These are phyloP conservation scores for Roridomyces roridus DNA, from an alignment of 768 basidiomycete species.

Conservation along the genomic window DNA sequence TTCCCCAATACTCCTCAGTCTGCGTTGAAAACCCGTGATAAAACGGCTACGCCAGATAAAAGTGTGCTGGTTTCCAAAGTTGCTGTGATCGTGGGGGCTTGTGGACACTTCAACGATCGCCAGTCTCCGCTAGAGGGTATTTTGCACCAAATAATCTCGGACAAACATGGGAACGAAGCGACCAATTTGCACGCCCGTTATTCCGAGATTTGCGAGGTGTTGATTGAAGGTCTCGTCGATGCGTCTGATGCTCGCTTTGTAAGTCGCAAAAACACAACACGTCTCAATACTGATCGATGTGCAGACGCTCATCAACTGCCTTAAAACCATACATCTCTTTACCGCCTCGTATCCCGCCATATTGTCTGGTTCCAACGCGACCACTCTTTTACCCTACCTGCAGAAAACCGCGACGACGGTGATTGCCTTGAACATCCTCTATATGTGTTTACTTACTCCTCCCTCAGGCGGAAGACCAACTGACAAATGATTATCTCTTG, in stretches of 20 bases:
- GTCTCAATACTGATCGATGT: background rate
- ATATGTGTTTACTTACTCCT: background rate
- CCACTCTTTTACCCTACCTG: slow-evolving; percentile 87
- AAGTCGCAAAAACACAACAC: slow-evolving; percentile 33
- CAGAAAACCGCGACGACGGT: slow-evolving; percentile 84
- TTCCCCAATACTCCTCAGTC: slow-evolving; percentile 57
- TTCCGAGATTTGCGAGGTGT: slow-evolving; percentile 78
- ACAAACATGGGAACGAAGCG: slow-evolving; percentile 67
- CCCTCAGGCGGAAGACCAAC: slow-evolving; percentile 78
- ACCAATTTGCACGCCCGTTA: slow-evolving; percentile 69
- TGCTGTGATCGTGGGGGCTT: slow-evolving; percentile 84
- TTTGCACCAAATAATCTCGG: slow-evolving; percentile 80
- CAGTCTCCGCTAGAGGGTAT: slow-evolving; percentile 87
- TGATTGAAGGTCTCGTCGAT: slow-evolving; percentile 91
- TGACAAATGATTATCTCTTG: slow-evolving; percentile 84
- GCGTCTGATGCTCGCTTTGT: slow-evolving; percentile 81
- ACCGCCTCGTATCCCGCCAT: slow-evolving; percentile 83
- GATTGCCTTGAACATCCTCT: slow-evolving; percentile 6
- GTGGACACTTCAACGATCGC: slow-evolving; percentile 81
- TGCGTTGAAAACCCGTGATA: slow-evolving; percentile 43
- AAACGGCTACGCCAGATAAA: slow-evolving; percentile 52
- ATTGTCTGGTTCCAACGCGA: slow-evolving; percentile 84
- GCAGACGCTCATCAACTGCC: slow-evolving; percentile 83
- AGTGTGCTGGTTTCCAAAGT: slow-evolving; percentile 67
- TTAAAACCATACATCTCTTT: slow-evolving; percentile 86